Evolutionary conservation across 257 asterid genomes (phyloP).

Genomic region (Scutellaria baicalensis): DNA sequence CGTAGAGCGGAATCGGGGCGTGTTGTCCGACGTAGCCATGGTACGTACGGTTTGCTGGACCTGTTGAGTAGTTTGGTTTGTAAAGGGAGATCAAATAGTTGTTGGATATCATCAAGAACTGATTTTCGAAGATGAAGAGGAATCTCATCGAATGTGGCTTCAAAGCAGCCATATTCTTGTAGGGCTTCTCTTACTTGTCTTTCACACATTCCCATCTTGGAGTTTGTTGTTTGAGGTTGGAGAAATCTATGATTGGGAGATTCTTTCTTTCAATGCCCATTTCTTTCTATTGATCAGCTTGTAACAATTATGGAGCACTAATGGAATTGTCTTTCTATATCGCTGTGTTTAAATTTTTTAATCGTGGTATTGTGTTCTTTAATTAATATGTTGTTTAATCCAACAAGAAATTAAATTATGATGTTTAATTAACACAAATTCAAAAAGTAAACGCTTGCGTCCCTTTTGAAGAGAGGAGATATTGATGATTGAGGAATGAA

Average conservation of each 20-base stretch:
- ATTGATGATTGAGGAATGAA: too few relatives aligned
- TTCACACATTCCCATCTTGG: constrained; percentile 30
- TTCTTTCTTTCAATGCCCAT: neutral
- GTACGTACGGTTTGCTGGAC: constrained; percentile 39
- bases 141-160: constrained; percentile 36
- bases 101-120: constrained; percentile 21
- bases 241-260: constrained; percentile 41
- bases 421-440: too few relatives aligned
- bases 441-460: too few relatives aligned
- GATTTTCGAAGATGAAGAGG: constrained; percentile 24
- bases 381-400: too few relatives aligned
- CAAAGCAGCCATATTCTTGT: constrained; percentile 53
- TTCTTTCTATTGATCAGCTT: too few relatives aligned
- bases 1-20: constrained; percentile 34
- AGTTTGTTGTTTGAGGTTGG: constrained; percentile 24
- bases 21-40: constrained; percentile 63
- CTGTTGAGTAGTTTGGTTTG: constrained; percentile 34
- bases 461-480: too few relatives aligned
- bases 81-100: constrained; percentile 58
- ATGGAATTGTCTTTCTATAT: too few relatives aligned
- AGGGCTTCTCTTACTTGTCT: constrained; percentile 36
- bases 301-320: too few relatives aligned
- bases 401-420: too few relatives aligned
- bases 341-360: too few relatives aligned
- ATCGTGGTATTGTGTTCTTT: too few relatives aligned